These are phyloP conservation scores for Agroathelia rolfsii DNA, from an alignment of 1,284 basidiomycete genomes.

Conservation along the genomic window DNA sequence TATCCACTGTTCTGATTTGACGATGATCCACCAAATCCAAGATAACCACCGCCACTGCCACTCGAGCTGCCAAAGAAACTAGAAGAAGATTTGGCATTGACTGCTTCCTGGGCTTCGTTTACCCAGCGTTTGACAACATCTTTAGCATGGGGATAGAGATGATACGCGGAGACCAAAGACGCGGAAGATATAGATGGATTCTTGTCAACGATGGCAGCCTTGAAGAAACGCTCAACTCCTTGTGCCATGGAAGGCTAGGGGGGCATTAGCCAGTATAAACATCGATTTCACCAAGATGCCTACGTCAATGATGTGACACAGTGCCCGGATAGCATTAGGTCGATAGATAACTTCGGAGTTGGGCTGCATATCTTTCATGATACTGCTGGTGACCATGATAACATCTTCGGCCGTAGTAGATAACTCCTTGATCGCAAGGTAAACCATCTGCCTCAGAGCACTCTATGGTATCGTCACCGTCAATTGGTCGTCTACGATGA, in stretches of 20 bases:
- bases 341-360: constrained; percentile 98
- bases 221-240: constrained; percentile 98
- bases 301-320: constrained; percentile 96
- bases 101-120: constrained; percentile 96
- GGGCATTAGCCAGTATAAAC: too few species aligned
- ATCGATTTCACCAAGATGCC: too few species aligned
- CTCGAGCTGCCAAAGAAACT: constrained; percentile 49
- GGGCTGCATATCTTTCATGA: constrained; percentile 99
- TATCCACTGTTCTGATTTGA: constrained; percentile 45
- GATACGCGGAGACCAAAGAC: constrained; percentile 94
- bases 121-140: constrained; percentile 98
- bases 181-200: constrained; percentile 95
- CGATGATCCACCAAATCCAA: constrained; percentile 58
- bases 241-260: constrained; percentile 90
- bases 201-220: constrained; percentile 96
- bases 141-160: constrained; percentile 88
- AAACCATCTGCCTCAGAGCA: constrained; percentile 95
- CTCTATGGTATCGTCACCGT: constrained; percentile 42
- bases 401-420: constrained; percentile 96
- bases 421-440: constrained; percentile 97
- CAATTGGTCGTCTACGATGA: too few species aligned
- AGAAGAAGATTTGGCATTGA: constrained; percentile 78
- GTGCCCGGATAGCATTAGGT: constrained; percentile 93
- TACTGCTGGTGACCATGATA: constrained; percentile 99
- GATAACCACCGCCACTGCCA: constrained; percentile 52